Evolutionary conservation across 2,329 filamentous ascomycete genomes (phyloP).

Genomic region (Penicillium occitanis): DNA sequence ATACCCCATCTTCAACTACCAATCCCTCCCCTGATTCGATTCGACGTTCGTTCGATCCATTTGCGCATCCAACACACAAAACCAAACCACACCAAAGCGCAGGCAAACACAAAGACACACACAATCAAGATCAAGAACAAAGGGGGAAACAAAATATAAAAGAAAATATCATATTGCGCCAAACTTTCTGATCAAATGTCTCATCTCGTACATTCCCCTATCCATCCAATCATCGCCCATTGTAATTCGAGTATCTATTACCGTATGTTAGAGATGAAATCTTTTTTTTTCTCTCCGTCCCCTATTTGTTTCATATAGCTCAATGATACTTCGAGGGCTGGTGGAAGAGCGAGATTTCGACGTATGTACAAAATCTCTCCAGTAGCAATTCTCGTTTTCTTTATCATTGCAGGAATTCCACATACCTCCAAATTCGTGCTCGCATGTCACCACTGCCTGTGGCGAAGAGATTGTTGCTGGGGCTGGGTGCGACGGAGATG

Average conservation of each 20-base stretch:
- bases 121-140: constrained; percentile 1
- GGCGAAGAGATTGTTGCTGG: constrained; percentile 82
- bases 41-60: not conserved
- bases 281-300: constrained; percentile 1
- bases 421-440: constrained; percentile 89
- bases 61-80: not conserved
- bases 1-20: not conserved
- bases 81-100: not conserved
- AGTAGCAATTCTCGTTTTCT: constrained; percentile 18
- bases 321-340: constrained; percentile 21
- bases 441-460: constrained; percentile 98
- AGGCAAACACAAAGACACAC: constrained; percentile 8
- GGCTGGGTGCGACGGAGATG: constrained; percentile 94
- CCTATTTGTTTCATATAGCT: not conserved
- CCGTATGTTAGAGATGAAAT: constrained; percentile 20
- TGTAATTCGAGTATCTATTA: constrained; percentile 40
- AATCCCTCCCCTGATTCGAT: not conserved
- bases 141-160: constrained; percentile 23
- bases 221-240: constrained; percentile 37
- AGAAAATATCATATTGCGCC: constrained; percentile 36
- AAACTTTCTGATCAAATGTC: constrained; percentile 31
- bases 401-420: constrained; percentile 23
- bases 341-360: constrained; percentile 12
- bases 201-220: constrained; percentile 16
- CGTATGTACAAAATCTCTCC: constrained; percentile 16